These are phyloP conservation scores for Colletotrichum sp. DNA, from an alignment of 2,329 filamentous ascomycete genomes.

Conservation along the genomic window DNA sequence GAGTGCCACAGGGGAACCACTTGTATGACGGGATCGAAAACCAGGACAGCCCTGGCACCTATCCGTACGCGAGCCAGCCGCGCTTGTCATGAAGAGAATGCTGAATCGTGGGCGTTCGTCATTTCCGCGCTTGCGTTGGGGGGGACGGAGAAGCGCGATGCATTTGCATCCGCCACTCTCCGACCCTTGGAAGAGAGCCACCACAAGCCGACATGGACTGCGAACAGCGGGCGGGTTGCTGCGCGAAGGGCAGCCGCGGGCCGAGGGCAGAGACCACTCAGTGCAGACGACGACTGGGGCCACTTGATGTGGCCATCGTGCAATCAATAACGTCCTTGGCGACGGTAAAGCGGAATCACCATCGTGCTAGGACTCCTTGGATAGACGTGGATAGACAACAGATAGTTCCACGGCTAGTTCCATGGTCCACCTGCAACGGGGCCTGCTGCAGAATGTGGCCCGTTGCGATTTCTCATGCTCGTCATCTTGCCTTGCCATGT, in stretches of 20 bases:
- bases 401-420: not conserved
- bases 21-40: not conserved
- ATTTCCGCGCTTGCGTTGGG: slow-evolving; percentile 16
- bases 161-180: not conserved
- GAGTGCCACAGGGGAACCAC: slow-evolving; percentile 3
- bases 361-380: not conserved
- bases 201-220: not conserved
- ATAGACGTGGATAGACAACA: not conserved
- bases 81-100: slow-evolving; percentile 10
- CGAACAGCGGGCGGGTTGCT: not conserved
- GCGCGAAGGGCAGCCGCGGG: not conserved
- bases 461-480: slow-evolving; percentile 5
- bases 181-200: not conserved
- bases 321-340: not conserved
- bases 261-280: not conserved
- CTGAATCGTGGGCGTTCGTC: not conserved
- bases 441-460: not conserved
- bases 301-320: not conserved
- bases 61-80: not conserved
- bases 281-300: not conserved
- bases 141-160: slow-evolving; percentile 11
- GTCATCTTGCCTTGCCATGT: not conserved
- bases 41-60: not conserved
- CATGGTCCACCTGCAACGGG: not conserved
- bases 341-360: slow-evolving; percentile 1